Evolutionary conservation across 441 rosid genomes (phyloP), one percentile per base, ranked within the genome.

Genomic region (Pelargonium fulgidum): DNA sequence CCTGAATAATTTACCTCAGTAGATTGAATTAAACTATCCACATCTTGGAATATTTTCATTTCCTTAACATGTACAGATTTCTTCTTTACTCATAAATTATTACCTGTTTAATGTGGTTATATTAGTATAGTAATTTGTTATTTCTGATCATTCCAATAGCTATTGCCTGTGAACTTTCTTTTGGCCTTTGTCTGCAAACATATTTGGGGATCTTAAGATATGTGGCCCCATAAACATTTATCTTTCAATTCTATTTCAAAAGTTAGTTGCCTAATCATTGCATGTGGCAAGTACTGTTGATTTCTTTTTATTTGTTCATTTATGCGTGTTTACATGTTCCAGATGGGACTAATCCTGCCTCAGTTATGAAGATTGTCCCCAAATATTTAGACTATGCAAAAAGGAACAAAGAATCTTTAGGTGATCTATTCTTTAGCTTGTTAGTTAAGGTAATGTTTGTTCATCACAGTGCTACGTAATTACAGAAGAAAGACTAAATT

Each of bases 291-390:
- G 7, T 6, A 33, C 39, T 17, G 45, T 13, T 0, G 14, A 24
- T 62, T 44, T 59, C 29, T 16, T 26, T 5, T 14, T 69, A 14
- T 13, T 62, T 75, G 33, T 44, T 16, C 54, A 7, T 44, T 24
- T 26, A 44, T 19, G 24, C 45, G 70, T 26, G 16, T 17, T 24
- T 68, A 62, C 33, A 24, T 64, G 71, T 67, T 79, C 47, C 75
- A 85, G 89, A 81, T 68, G 89, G 89, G 72, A 76, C 64, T 62
- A 75, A 79, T 76, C 82, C 77, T 73, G 39, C 64, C 26, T 56
- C 54, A n/a, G 83, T 85, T 13, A 65, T 56, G 78, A 77, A 70
- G 67, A 73, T 58, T 54, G 76, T 75, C 0, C 66, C 70, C 47
- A 73, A 64, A 63, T 84, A 75, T 76, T 62, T 82, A 66, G 82